Evolutionary conservation across 805 yeast genomes (phyloP).

Genomic region (Ogataea glucozyma): DNA sequence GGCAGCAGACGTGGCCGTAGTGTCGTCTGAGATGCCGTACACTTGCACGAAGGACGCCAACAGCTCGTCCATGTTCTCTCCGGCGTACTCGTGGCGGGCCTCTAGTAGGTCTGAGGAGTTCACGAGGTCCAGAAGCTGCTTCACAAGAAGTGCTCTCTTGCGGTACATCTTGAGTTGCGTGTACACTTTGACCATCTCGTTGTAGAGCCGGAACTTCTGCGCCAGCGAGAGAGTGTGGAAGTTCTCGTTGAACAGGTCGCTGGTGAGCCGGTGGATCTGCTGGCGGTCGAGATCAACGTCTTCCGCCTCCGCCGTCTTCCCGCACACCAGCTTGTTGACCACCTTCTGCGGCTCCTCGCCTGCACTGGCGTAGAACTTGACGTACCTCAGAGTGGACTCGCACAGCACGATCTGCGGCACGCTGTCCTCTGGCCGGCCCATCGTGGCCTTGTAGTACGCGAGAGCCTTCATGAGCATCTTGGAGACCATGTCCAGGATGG

Average conservation of each 20-base stretch:
- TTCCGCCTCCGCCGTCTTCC: constrained; percentile 24
- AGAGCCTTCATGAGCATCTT: constrained; percentile 41
- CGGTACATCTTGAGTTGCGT: constrained; percentile 59
- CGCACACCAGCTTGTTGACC: constrained; percentile 47
- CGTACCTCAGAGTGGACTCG: constrained; percentile 65
- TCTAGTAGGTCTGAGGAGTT: constrained; percentile 14
- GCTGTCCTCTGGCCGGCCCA: constrained; percentile 62
- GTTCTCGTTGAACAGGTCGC: constrained; percentile 46
- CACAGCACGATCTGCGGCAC: constrained; percentile 81
- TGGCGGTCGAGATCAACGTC: constrained; percentile 17
- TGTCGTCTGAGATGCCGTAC: constrained; percentile 48
- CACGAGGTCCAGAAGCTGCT: constrained; percentile 59
- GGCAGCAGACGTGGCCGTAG: constrained; percentile 10
- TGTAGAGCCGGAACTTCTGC: constrained; percentile 63
- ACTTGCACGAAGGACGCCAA: constrained; percentile 50
- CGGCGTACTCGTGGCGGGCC: constrained; percentile 11
- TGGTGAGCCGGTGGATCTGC: constrained; percentile 52
- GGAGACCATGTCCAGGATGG: constrained; percentile 39
- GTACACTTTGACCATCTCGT: constrained; percentile 66
- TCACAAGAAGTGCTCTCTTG: constrained; percentile 67
- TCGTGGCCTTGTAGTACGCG: constrained; percentile 51
- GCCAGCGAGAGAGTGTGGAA: constrained; percentile 45
- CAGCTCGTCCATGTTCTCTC: constrained; percentile 19
- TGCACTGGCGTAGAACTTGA: constrained; percentile 59
- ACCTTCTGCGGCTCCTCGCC: constrained; percentile 47